Conservation (phyloP, 2,329 filamentous ascomycete genomes). For the Hymenoscyphus linearis region DNA sequence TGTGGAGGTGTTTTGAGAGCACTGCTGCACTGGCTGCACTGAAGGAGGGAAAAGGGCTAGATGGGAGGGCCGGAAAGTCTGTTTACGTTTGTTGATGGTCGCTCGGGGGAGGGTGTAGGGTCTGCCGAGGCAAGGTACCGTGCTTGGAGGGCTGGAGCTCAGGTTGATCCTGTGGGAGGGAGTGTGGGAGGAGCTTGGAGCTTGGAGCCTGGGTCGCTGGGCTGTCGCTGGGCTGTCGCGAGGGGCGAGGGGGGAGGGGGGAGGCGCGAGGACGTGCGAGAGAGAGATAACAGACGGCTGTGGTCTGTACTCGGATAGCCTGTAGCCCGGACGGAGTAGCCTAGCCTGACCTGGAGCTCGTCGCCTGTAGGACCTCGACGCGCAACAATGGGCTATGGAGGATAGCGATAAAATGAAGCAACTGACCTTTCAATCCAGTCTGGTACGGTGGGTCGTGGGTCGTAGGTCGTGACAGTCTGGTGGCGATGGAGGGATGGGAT, state of each 20-base stretch:
- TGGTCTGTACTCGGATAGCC: too few relatives aligned
- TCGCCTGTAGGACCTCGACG: not conserved
- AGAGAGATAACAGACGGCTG: too few relatives aligned
- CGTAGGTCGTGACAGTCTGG: not conserved
- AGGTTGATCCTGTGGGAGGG: too few relatives aligned
- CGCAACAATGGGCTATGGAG: not conserved
- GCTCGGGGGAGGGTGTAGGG: not conserved
- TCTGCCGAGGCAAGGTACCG: not conserved
- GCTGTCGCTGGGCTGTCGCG: too few relatives aligned
- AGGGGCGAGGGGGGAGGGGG: too few relatives aligned
- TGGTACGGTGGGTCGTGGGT: not conserved
- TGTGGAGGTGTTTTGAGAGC: not conserved
- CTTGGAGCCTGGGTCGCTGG: too few relatives aligned
- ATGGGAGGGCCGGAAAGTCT: not conserved
- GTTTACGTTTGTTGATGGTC: not conserved
- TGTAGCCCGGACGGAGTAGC: too few relatives aligned
- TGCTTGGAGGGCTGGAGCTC: too few relatives aligned
- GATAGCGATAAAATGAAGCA: not conserved
- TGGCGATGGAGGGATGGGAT: not conserved
- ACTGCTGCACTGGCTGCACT: not conserved
- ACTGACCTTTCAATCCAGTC: not conserved
- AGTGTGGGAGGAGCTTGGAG: too few relatives aligned
- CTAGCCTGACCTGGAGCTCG: not conserved
- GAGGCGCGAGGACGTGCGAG: too few relatives aligned
- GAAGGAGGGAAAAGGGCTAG: not conserved